Conservation (phyloP, 2,329 filamentous ascomycete species). For the Periconia sp. region DNA sequence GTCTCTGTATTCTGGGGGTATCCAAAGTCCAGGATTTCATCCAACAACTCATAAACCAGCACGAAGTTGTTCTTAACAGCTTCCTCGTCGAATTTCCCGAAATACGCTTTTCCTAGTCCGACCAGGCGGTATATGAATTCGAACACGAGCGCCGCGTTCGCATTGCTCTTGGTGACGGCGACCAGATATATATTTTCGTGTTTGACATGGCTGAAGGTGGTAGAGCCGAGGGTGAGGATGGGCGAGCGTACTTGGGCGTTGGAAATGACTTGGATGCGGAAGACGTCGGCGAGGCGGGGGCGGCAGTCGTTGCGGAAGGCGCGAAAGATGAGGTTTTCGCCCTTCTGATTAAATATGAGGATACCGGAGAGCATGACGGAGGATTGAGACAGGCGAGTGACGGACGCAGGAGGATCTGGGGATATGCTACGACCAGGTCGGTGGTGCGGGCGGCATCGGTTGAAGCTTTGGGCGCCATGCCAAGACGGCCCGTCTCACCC, state of each 20-base stretch:
- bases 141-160: conserved; percentile 96
- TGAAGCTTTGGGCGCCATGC: too few species aligned
- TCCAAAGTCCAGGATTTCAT: conserved; percentile 98
- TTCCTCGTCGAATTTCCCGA: conserved; percentile 99
- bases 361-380: conserved; percentile 88
- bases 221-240: conserved; percentile 95
- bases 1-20: conserved; percentile 99
- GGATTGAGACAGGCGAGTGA: too few species aligned
- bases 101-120: conserved; percentile 90
- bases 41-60: conserved; percentile 93
- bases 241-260: conserved; percentile 97
- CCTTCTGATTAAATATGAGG: conserved; percentile 98
- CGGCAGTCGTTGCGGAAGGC: conserved; percentile 99
- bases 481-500: too few species aligned
- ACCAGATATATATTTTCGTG: conserved; percentile 99
- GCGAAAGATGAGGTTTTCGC: conserved; percentile 99
- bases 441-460: too few species aligned
- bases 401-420: background rate
- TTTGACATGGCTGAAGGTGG: conserved; percentile 99
- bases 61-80: conserved; percentile 99
- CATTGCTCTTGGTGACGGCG: conserved; percentile 97
- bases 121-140: conserved; percentile 96
- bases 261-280: conserved; percentile 98
- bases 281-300: conserved; percentile 95
- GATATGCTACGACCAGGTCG: too few species aligned